Base-by-base conservation (phyloP, 306 rosid genomes). In the Sphenostylis stenocarpa region DNA sequence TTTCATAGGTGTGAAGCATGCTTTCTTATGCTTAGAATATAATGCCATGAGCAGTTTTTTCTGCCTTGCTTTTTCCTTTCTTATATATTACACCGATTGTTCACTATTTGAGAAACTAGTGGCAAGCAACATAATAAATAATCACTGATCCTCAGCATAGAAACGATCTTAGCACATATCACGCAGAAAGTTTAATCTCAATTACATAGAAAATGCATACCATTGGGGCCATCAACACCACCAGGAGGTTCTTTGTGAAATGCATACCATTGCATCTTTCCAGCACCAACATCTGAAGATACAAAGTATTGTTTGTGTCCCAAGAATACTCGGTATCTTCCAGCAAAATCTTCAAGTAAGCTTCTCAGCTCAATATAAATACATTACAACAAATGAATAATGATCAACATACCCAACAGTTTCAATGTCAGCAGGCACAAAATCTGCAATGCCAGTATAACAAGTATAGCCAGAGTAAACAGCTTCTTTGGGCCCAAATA, bases 201-300 rank as follows among this genome's bases (percentile, higher is more conserved):
- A 82, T 70, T 34, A 67, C 69, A 55, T 55, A 9, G 63, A 79
- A 36, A 51, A 67, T 51, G 24, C 56, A 33, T 87, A 92, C 97
- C 93, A 2, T 16, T 64, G 55, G 92, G 84, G 34, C 33, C 3
- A 86, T 92, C 97, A 60, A 63, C 77, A 80, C 96, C 97, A 84
- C 96, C 96, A 15, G 97, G 66, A 58, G 86, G 39, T 77, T 92
- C 97, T 67, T 92, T 73, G 86, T 92, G 82, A 73, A 92, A 92
- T 26, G 93, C 97, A 80, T 92, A 92, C 97, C 97, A 92, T 84
- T 90, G 97, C 97, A 92, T 90, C 89, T 92, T 90, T 76, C 97
- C 97, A 8, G 81, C 91, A 14, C 97, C 97, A 24, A 93, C 96
- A 49, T 93, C 97, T 24, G 97, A 93, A 65, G 97, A 93, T 62